Conservation (phyloP, 2,329 filamentous ascomycete species). For the Trichophyton mentagrophytes region DNA sequence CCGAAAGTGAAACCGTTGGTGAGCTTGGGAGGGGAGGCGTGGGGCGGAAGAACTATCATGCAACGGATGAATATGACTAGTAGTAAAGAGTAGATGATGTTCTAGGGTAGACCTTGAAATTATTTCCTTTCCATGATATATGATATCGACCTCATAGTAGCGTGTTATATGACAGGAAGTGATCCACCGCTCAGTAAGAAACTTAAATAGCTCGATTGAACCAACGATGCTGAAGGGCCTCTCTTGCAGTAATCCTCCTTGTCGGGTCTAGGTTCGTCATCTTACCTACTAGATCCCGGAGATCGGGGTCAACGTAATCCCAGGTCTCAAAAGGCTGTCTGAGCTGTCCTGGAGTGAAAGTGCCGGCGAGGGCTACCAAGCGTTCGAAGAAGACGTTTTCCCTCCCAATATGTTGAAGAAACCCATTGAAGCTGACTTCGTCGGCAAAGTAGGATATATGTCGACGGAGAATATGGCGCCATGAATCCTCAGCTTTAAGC, state of each 20-base stretch:
- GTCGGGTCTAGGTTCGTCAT: slow-evolving; percentile 24
- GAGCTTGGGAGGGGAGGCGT: no score
- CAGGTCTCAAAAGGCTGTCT: slow-evolving; percentile 31
- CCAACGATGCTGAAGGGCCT: slow-evolving; percentile 24
- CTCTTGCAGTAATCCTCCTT: slow-evolving; percentile 20
- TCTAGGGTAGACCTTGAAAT: no score
- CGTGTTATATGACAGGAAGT: no score
- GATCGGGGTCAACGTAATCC: slow-evolving; percentile 27
- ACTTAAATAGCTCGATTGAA: slow-evolving; percentile 11
- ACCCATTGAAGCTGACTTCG: slow-evolving; percentile 27
- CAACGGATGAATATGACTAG: no score
- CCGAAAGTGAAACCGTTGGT: no score
- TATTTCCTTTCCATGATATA: no score
- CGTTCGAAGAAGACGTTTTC: slow-evolving; percentile 20
- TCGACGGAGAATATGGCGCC: slow-evolving; percentile 18
- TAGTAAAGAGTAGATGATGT: no score
- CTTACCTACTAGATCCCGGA: slow-evolving; percentile 20
- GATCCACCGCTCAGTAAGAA: no score
- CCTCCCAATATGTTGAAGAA: slow-evolving; percentile 31
- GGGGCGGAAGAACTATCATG: no score
- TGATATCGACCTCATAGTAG: no score
- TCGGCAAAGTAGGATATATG: slow-evolving; percentile 19
- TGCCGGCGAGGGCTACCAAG: slow-evolving; percentile 26
- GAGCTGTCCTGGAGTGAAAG: slow-evolving; percentile 21
- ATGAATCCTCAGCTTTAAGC: slow-evolving; percentile 15